Evolutionary conservation across 2,329 filamentous ascomycete genomes (phyloP).

Genomic region (Helminthosporium solani): DNA sequence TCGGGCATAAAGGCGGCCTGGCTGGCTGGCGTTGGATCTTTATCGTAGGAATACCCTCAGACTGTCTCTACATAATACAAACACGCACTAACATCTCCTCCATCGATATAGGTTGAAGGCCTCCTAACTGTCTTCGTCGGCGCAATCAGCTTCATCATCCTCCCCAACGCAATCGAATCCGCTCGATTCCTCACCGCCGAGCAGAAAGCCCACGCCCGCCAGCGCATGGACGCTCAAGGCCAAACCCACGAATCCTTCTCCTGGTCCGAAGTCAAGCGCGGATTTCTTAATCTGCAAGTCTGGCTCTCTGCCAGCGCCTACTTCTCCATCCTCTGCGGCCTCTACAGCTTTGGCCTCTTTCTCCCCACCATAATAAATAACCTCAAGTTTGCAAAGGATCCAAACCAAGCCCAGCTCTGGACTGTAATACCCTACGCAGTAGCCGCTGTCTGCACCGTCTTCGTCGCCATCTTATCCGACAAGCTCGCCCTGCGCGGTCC

Average conservation of each 20-base stretch:
- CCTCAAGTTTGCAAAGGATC: constrained; percentile 54
- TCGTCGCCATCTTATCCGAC: constrained; percentile 61
- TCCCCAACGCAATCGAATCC: constrained; percentile 58
- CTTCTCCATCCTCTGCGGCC: constrained; percentile 58
- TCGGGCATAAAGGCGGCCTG: constrained; percentile 56
- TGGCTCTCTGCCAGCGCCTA: constrained; percentile 65
- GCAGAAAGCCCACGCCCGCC: constrained; percentile 53
- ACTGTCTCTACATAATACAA: too few relatives aligned
- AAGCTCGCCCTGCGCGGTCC: constrained; percentile 60
- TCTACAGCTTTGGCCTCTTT: constrained; percentile 67
- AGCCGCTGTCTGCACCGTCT: constrained; percentile 54
- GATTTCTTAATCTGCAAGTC: constrained; percentile 60
- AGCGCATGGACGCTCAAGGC: constrained; percentile 46
- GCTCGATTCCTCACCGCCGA: constrained; percentile 56
- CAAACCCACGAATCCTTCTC: constrained; percentile 51
- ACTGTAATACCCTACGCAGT: constrained; percentile 65
- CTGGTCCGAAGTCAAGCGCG: constrained; percentile 65
- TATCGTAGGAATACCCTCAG: neutral
- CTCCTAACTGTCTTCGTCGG: constrained; percentile 56
- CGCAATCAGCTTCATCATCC: constrained; percentile 52
- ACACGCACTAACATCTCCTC: neutral
- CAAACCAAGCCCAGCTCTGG: constrained; percentile 62
- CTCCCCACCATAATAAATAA: constrained; percentile 65
- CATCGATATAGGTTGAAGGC: constrained; percentile 54
- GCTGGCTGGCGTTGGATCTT: constrained; percentile 62